Base-by-base conservation (phyloP, 1,284 basidiomycete genomes). In the Apiotrichum porosum region DNA sequence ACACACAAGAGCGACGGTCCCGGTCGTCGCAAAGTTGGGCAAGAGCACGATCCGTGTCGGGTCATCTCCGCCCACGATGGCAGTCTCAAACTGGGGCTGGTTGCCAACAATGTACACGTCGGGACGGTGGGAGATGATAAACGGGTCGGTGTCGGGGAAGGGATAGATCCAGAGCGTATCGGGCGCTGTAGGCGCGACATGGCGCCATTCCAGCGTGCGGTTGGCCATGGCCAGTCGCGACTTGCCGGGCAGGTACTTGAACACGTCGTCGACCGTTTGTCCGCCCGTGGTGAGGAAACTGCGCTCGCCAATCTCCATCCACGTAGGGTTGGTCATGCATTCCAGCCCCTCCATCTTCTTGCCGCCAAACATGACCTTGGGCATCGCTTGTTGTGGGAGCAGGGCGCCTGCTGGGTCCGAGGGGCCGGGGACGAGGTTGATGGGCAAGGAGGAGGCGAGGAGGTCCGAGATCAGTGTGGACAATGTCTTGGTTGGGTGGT, bases 81-180 rank as follows among this genome's bases (percentile, higher is more conserved):
- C 78, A 2, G 91, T 93, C 49, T 78, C 80, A 68, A 94, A 94
- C 54, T 74, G 76, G 41, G 87, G 84, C 74, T 97, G 94, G 57
- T 90, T 90, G 21, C 95, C 94, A n/a, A 95, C 78, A 55, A 95
- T 78, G 66, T 95, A 94, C 28, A 98, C 72, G 66, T 97, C 83
- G 9, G 95, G 95, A 9, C 88, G 84, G 63, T 85, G 79, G 22
- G 77, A 69, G 33, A 99, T 77, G 48, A 97, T 79, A 72, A 99
- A 98, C 0, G 95, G 95, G 69, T 99, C 95, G 9, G 77, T 75
- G 32, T 82, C 79, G 43, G 87, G 83, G 75, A 88, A 97, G 9
- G 95, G 95, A 69, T 97, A 94, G 65, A 94, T 97, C 91, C 92
- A 78, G 2, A 99, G 79, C 1, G 95, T 99, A 72, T 99, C 95